These are phyloP conservation scores for Candida orba DNA, from an alignment of 805 yeast species.

Conservation along the genomic window DNA sequence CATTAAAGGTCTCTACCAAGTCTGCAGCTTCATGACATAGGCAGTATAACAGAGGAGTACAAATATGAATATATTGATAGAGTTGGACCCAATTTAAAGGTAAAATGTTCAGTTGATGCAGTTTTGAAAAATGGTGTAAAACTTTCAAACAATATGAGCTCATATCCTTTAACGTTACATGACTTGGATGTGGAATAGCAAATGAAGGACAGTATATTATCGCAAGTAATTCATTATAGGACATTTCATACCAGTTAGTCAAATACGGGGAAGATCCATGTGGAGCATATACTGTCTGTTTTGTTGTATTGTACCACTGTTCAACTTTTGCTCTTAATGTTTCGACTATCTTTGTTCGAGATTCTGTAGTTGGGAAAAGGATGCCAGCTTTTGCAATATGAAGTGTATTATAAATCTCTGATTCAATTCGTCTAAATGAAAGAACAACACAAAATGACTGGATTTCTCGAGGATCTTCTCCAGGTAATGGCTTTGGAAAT, in stretches of 20 bases:
- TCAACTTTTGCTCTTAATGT: conserved; percentile 24
- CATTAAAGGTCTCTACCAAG: conserved; percentile 37
- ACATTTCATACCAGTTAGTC: conserved; percentile 29
- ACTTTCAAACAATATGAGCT: conserved; percentile 39
- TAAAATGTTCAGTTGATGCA: conserved; percentile 36
- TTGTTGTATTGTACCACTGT: conserved; percentile 25
- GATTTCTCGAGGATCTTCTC: conserved; percentile 35
- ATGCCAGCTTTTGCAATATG: conserved; percentile 38
- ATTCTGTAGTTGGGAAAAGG: conserved; percentile 5
- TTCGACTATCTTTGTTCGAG: conserved; percentile 2
- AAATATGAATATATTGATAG: conserved; percentile 38
- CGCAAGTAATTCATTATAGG: conserved; percentile 39
- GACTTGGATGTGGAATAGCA: conserved; percentile 36
- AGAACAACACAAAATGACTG: conserved; percentile 36
- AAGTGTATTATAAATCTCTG: conserved; percentile 36
- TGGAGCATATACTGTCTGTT: neutral
- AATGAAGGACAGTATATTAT: conserved; percentile 42
- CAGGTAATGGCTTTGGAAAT: conserved; percentile 31
- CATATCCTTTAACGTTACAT: conserved; percentile 30
- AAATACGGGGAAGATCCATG: conserved; percentile 5
- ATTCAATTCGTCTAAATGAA: conserved; percentile 39
- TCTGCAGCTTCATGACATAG: conserved; percentile 41
- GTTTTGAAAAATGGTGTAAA: conserved; percentile 34
- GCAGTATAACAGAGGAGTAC: conserved; percentile 41
- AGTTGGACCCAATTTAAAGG: conserved; percentile 46